Conservation (phyloP, 352 stramenopile genomes). For the Globisporangium spinosum region DNA sequence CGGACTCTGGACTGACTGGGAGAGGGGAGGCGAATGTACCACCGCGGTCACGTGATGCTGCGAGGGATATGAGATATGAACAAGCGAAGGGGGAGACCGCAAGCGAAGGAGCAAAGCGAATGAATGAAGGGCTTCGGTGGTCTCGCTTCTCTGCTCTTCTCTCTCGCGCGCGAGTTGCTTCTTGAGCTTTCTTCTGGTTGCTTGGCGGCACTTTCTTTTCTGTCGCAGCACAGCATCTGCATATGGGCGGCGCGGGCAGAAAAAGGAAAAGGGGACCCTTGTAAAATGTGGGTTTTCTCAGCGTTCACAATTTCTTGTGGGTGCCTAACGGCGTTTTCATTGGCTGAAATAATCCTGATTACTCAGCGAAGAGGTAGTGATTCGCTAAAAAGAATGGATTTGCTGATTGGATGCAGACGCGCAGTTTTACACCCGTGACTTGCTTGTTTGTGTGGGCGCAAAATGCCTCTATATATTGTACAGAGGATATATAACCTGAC, state of each 20-base stretch:
- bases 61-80: neutral
- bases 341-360: neutral
- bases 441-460: too few species aligned
- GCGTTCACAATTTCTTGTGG: neutral
- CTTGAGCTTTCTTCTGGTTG: too few species aligned
- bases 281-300: neutral
- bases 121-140: too few species aligned
- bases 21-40: neutral
- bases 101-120: too few species aligned
- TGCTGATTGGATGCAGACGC: neutral
- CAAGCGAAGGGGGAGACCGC: too few species aligned
- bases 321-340: neutral
- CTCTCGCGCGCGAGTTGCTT: too few species aligned
- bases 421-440: too few species aligned
- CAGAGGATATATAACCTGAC: too few species aligned
- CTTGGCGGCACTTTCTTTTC: neutral
- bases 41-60: neutral
- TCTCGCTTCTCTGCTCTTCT: too few species aligned
- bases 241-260: neutral
- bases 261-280: neutral
- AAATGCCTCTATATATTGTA: too few species aligned
- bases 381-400: neutral
- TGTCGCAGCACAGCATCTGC: neutral
- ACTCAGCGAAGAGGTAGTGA: neutral
- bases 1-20: neutral